phyloP scores from a whole-genome alignment of 192 early-diverging fungal genomes.

The Umbelopsis ramanniana region DNA sequence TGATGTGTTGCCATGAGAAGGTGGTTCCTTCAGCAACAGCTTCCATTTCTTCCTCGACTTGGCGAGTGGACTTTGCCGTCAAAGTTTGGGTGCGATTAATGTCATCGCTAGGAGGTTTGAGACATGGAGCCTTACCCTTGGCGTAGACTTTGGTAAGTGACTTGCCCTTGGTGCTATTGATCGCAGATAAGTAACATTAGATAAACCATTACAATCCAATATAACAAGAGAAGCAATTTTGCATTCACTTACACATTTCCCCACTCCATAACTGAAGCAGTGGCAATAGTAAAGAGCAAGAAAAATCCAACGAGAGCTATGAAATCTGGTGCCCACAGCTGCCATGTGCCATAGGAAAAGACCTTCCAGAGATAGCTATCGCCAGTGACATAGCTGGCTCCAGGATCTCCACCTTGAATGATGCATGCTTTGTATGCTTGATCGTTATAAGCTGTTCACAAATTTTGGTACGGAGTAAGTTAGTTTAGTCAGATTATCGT shows the following conservation, averaged over 20 bases:
- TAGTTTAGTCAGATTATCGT: neutral
- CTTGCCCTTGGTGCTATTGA: constrained; percentile 42
- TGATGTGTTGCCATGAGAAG: constrained; percentile 66
- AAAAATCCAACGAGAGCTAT: constrained; percentile 57
- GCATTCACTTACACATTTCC: constrained; percentile 3
- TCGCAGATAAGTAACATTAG: neutral
- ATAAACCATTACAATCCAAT: neutral
- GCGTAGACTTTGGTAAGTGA: constrained; percentile 54
- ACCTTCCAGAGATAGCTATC: constrained; percentile 58
- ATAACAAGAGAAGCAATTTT: neutral
- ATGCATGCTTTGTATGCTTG: constrained; percentile 58
- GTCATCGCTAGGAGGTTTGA: constrained; percentile 25
- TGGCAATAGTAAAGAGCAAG: constrained; percentile 43
- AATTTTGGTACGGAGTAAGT: neutral
- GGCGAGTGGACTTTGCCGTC: constrained; percentile 35
- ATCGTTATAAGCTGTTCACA: constrained; percentile 38
- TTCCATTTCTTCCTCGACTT: constrained; percentile 35
- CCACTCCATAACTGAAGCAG: constrained; percentile 58
- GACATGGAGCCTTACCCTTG: constrained; percentile 36
- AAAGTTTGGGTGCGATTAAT: constrained; percentile 35
- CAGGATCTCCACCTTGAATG: constrained; percentile 61
- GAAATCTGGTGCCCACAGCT: constrained; percentile 63
- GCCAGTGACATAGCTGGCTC: constrained; percentile 57
- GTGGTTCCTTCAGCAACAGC: constrained; percentile 46
- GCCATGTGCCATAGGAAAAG: constrained; percentile 56